Conservation (phyloP, 371 early-diverging fungal species). For the Sporodiniella umbellata region DNA sequence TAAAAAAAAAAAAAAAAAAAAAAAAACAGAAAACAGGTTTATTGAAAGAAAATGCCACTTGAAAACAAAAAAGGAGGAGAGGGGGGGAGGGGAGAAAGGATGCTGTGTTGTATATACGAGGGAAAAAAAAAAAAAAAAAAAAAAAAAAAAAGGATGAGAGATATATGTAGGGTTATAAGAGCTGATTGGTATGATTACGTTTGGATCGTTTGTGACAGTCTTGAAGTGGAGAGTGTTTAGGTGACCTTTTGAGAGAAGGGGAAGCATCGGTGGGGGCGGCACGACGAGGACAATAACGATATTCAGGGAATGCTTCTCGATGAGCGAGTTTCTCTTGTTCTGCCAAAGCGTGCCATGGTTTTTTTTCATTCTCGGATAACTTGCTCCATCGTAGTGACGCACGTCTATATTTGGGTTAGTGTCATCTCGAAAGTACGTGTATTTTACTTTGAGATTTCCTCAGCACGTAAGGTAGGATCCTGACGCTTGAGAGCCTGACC, state of each 20-base stretch:
- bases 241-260: not conserved
- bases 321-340: constrained; percentile 46
- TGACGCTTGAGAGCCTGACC: constrained; percentile 27
- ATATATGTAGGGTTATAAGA: too few species aligned
- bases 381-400: constrained; percentile 43
- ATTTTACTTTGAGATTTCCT: constrained; percentile 36
- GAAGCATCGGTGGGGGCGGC: constrained; percentile 15
- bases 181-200: too few species aligned
- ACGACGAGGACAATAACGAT: constrained; percentile 42
- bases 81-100: not conserved
- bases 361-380: constrained; percentile 43
- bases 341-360: constrained; percentile 45
- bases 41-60: not conserved
- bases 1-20: not conserved
- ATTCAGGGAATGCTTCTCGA: constrained; percentile 47
- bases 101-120: too few species aligned
- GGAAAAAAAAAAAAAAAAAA: too few species aligned
- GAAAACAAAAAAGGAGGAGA: not conserved
- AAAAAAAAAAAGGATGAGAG: too few species aligned
- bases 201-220: not conserved
- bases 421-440: not conserved
- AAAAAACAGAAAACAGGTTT: not conserved
- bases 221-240: constrained; percentile 10
- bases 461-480: constrained; percentile 32
- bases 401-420: constrained; percentile 20